Evolutionary conservation across 805 yeast species (phyloP).

Genomic region (Candida coquimbonensis): DNA sequence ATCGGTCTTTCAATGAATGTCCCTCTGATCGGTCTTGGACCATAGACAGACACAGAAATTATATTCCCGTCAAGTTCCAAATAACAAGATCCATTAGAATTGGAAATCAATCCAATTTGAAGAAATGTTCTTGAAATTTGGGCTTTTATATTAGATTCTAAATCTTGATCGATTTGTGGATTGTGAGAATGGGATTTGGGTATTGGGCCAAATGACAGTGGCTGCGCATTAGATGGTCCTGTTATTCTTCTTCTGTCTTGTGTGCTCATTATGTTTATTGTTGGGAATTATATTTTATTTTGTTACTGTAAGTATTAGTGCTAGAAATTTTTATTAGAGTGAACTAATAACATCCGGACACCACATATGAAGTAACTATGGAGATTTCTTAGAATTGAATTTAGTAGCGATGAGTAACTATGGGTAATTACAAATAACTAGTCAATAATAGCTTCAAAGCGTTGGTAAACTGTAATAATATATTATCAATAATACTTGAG

Average conservation of each 20-base stretch:
- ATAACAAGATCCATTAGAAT: slow-evolving; percentile 79
- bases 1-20: slow-evolving; percentile 62
- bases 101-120: slow-evolving; percentile 57
- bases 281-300: neutral
- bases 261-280: slow-evolving; percentile 1
- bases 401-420: no score
- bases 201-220: slow-evolving; percentile 33
- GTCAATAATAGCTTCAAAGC: no score
- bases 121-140: slow-evolving; percentile 38
- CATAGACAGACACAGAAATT: slow-evolving; percentile 65
- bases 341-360: neutral
- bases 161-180: slow-evolving; percentile 8
- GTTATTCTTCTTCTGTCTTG: slow-evolving; percentile 77
- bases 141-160: slow-evolving; percentile 24
- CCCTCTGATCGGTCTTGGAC: slow-evolving; percentile 82
- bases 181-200: slow-evolving; percentile 11
- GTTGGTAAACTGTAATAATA: no score
- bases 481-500: no score
- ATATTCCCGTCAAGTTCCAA: slow-evolving; percentile 48
- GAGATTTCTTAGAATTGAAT: no score
- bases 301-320: neutral
- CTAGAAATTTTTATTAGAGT: neutral
- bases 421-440: no score
- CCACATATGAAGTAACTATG: no score
- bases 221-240: slow-evolving; percentile 68